Base-by-base conservation (phyloP, 352 stramenopile species). In the Blastocystis sp. region DNA sequence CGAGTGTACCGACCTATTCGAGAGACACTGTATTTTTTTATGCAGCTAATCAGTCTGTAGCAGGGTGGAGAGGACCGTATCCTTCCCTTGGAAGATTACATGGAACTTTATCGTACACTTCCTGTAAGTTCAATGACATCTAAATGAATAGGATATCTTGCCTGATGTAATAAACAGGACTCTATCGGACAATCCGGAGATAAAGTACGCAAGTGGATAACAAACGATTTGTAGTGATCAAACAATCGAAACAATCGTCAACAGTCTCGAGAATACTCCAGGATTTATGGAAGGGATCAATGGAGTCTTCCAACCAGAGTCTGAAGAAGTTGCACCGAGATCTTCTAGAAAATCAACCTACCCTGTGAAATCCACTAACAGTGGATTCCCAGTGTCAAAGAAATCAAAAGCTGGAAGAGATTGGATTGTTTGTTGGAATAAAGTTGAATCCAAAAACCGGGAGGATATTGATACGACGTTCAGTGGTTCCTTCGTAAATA, bases 31-130 rank as follows among this genome's bases (percentile, higher is more conserved):
- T 34, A 34, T 34, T 34, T 34, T 34, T 34, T 34, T 34, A 34
- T 34, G 29, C 29, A 34, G 29, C 29, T 1, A 34, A 34, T 34
- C 29, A 34, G 29, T 34, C 29, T 34, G 29, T 34, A 34, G 29
- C 29, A 34, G 29, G 29, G 29, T 34, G 29, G 29, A 34, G 29
- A 34, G 29, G 29, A 34, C 1, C 29, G 29, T 34, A 34, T 34
- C 29, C 70, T 80, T 9, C 70, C 70, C 47, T 66, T 80, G 45
- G 70, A 80, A 47, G 47, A 80, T 11, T 80, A 80, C 43, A 9
- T 80, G 8, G 47, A 80, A 2, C 70, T 80, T 13, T 80, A 64
- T 37, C 70, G 70, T 15, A 80, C 70, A 9, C 70, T 80, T 26
- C 70, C 70, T 20, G 70, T 80, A n/a, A 29, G 15, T 11, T 47